These are phyloP conservation scores for Neonothopanus nambi DNA, from an alignment of 1,284 basidiomycete species.

Conservation along the genomic window DNA sequence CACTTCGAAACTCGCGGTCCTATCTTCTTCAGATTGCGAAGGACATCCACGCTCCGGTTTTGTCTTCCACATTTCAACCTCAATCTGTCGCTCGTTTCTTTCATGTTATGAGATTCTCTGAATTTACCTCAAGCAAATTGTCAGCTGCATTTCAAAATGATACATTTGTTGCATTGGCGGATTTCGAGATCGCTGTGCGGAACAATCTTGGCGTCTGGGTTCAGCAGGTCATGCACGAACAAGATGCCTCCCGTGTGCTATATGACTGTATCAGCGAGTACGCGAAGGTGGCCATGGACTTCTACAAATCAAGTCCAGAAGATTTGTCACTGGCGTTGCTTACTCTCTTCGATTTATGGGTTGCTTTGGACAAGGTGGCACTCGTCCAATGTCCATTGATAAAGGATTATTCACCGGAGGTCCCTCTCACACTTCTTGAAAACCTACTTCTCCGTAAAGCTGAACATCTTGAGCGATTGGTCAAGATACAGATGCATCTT, in stretches of 20 bases:
- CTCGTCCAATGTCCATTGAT: constrained; percentile 36
- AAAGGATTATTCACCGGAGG: constrained; percentile 44
- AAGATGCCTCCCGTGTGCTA: neutral
- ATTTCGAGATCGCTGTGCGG: constrained; percentile 35
- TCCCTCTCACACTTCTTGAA: constrained; percentile 36
- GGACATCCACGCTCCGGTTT: neutral
- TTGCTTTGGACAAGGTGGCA: constrained; percentile 37
- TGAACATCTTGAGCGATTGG: constrained; percentile 28
- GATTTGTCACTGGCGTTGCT: constrained; percentile 40
- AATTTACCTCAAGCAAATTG: neutral
- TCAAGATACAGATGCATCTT: constrained; percentile 30
- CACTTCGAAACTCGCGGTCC: constrained; percentile 4
- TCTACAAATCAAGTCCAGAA: constrained; percentile 35
- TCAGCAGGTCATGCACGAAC: too few species aligned
- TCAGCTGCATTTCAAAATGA: neutral
- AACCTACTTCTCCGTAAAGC: constrained; percentile 37
- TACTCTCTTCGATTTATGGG: constrained; percentile 15
- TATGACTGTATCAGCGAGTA: neutral
- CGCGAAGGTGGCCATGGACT: neutral
- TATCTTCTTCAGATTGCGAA: constrained; percentile 27
- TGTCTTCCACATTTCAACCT: constrained; percentile 16
- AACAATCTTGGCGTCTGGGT: constrained; percentile 33
- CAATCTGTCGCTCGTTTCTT: neutral
- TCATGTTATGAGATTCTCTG: constrained; percentile 8
- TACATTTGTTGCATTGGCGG: constrained; percentile 29